Percentiles rank a stretch among this genome's conserved stretches.
Evolutionary conservation across 129 eudicot genomes (phyloP).

Genomic region (sunflower (Helianthus annuus)): HanXRQr2.0-SUNRISE NC_035437.2:169336498-169336997

Average conservation of each 20-base stretch:
- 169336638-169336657: not conserved
- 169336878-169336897: not conserved
- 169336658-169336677: not conserved
- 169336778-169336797: slow-evolving; percentile 30
- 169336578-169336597: too few relatives aligned
- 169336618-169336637: slow-evolving; percentile 4
- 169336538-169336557: not conserved
- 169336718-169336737: slow-evolving; percentile 71
- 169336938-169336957: slow-evolving; percentile 55
- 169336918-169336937: slow-evolving; percentile 57
- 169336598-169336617: too few relatives aligned
- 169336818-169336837: slow-evolving; percentile 49
- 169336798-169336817: slow-evolving; percentile 42
- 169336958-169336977: slow-evolving; percentile 51
- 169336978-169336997: slow-evolving; percentile 75
- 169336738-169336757: slow-evolving; percentile 45
- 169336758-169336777: slow-evolving; percentile 29
- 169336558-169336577: not conserved
- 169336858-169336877: not conserved
- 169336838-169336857: not conserved
- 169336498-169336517: too few relatives aligned
- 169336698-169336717: slow-evolving; percentile 76
- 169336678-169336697: slow-evolving; percentile 10
- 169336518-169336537: not conserved
- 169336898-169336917: slow-evolving; percentile 21